These are phyloP conservation scores for Darksidea phi DNA, from an alignment of 495 filamentous ascomycete species.

Conservation along the genomic window DNA sequence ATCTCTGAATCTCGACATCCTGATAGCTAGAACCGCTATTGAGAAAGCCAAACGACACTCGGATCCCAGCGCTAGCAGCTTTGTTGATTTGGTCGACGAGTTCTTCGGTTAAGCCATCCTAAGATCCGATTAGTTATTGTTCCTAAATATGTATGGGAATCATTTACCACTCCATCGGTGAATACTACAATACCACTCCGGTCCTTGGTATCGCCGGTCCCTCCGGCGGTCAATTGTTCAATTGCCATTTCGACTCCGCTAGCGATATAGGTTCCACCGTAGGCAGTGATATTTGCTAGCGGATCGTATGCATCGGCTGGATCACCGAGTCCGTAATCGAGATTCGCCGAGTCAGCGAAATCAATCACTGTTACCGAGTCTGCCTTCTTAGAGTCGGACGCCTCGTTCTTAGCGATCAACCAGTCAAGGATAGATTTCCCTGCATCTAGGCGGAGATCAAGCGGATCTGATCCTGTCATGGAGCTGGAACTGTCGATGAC, in stretches of 20 bases:
- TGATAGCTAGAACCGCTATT: neutral
- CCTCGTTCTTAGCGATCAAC: slow-evolving; percentile 34
- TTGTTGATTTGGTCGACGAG: slow-evolving; percentile 42
- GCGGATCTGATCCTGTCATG: slow-evolving; percentile 35
- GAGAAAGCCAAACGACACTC: slow-evolving; percentile 42
- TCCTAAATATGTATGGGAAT: neutral
- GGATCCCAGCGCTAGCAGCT: slow-evolving; percentile 22
- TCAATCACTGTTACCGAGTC: slow-evolving; percentile 40
- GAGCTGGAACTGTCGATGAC: slow-evolving; percentile 39
- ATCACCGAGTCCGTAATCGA: slow-evolving; percentile 38
- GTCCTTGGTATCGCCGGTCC: slow-evolving; percentile 26
- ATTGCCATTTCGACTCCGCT: slow-evolving; percentile 37
- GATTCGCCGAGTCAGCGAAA: slow-evolving; percentile 29
- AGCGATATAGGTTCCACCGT: slow-evolving; percentile 34
- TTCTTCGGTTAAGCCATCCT: slow-evolving; percentile 8
- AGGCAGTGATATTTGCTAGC: slow-evolving; percentile 12
- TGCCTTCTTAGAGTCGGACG: slow-evolving; percentile 22
- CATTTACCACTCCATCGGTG: slow-evolving; percentile 37
- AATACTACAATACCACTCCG: slow-evolving; percentile 42
- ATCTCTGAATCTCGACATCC: slow-evolving; percentile 32
- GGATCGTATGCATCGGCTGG: slow-evolving; percentile 31
- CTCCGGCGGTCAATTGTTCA: slow-evolving; percentile 22
- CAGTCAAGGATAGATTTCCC: slow-evolving; percentile 36
- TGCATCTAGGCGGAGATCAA: slow-evolving; percentile 37
- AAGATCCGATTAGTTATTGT: neutral